These are phyloP conservation scores for Tanacetum coccineum DNA, from an alignment of 129 eudicot species.

Conservation along the genomic window DNA sequence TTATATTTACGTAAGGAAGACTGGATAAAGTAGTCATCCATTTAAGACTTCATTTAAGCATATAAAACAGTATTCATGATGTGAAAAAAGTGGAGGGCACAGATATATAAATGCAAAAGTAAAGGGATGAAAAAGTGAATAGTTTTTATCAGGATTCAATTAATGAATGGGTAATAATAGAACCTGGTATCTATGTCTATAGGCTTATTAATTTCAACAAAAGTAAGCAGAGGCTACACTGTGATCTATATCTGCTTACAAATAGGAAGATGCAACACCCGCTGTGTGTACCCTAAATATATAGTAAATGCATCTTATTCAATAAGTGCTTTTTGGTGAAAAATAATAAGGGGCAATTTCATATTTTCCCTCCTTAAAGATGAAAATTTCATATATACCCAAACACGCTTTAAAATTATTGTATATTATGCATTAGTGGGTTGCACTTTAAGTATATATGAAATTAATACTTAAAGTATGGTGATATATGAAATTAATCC, in stretches of 20 bases:
- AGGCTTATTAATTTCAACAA: conserved; percentile 39
- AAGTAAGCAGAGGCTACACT: conserved; percentile 21
- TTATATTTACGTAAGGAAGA: neutral
- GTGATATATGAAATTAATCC: too few relatives aligned
- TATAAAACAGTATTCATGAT: conserved; percentile 12
- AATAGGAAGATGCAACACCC: conserved; percentile 6
- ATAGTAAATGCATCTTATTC: conserved; percentile 4
- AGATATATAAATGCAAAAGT: conserved; percentile 17
- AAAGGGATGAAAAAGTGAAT: conserved; percentile 21
- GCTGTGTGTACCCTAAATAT: conserved; percentile 5
- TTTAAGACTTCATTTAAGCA: neutral
- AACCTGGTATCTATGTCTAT: conserved; percentile 24
- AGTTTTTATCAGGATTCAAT: neutral
- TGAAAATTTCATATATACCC: too few relatives aligned
- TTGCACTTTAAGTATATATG: too few relatives aligned
- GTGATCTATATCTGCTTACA: conserved; percentile 25
- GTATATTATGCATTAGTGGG: too few relatives aligned
- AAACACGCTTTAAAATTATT: too few relatives aligned
- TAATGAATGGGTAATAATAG: conserved; percentile 33
- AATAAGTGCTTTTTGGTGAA: neutral
- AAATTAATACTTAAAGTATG: too few relatives aligned
- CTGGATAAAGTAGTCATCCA: conserved; percentile 12
- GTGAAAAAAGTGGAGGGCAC: conserved; percentile 16
- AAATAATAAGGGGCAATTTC: too few relatives aligned
- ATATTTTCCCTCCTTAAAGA: too few relatives aligned